Base-by-base conservation (phyloP, 768 basidiomycete species). In the Lactarius quietus region DNA sequence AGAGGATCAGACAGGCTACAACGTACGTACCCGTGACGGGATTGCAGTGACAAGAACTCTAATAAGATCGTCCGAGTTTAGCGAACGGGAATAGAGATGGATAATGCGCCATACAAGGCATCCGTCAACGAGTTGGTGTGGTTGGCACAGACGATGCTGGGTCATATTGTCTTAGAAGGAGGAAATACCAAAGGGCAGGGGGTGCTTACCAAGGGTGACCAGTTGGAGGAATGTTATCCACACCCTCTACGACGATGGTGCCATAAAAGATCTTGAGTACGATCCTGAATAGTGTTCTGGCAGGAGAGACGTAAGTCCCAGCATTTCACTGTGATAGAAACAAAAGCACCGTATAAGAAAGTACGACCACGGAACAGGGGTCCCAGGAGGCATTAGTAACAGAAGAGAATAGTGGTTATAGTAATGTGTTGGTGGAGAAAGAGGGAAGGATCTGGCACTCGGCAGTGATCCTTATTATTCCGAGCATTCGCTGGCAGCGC, bases 211-310 rank as follows among this genome's bases (percentile, higher is more conserved):
- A 92, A 70, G 93, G 90, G 61, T 79, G 76, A 3, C 93, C 93
- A 14, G 82, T 86, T 70, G 79, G 75, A 26, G 92, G 91, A 58
- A 95, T 85, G 58, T 84, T 76, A 54, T 92, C 78, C 4, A 79
- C 79, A 72, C 90, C 90, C 74, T 95, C 92, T 18, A 95, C 82
- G 29, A 95, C 90, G 62, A 95, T 93, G 12, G 88, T 84, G 1
- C 91, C 91, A 74, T 95, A 95, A 77, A 95, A 95, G 67, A 94
- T 90, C 73, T 91, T 91, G 71, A 95, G 85, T 3, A 93, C 92
- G 69, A 94, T 88, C 69, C 83, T 84, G 74, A 92, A 93, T 33
- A 92, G 78, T 20, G 86, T 72, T 39, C 90, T 92, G 59, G 17
- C 28, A 45, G 33, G 14, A 36, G 23, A 29, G n/a, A 59, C 28